A percentile compares a stretch with the other conserved stretches of the same genome.
phyloP scores from a whole-genome alignment of 768 basidiomycete species.

The Chiua virens region DNA sequence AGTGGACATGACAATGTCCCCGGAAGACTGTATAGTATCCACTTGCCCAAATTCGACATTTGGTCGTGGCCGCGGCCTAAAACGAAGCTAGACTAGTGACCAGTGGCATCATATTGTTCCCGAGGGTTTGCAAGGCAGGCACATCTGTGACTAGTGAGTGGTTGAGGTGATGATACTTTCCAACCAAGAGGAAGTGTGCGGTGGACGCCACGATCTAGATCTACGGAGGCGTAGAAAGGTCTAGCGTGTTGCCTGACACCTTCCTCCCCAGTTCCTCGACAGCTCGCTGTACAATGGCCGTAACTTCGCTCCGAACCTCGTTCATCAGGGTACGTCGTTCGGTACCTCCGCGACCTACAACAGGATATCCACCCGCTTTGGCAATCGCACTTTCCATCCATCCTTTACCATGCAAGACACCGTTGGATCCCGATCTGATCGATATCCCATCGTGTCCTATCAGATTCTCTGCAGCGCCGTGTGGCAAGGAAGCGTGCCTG shows the following conservation, averaged over 20 bases:
- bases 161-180: too few species aligned
- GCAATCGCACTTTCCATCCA: slow-evolving; percentile 14
- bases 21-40: too few species aligned
- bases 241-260: slow-evolving; percentile 43
- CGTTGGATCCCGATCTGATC: background rate
- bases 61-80: too few species aligned
- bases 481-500: background rate
- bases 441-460: background rate
- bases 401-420: background rate
- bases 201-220: background rate
- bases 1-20: too few species aligned
- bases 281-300: slow-evolving; percentile 49
- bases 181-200: too few species aligned
- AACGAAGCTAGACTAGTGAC: too few species aligned
- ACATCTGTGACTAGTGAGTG: too few species aligned
- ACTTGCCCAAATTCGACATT: too few species aligned
- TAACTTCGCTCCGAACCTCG: slow-evolving; percentile 51
- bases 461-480: background rate
- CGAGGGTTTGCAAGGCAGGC: too few species aligned
- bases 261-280: slow-evolving; percentile 55
- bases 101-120: too few species aligned
- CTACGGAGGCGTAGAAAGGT: background rate
- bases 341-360: slow-evolving; percentile 2
- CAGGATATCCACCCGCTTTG: slow-evolving; percentile 4
- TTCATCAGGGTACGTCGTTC: slow-evolving; percentile 30